Evolutionary conservation across 345 rosid genomes (phyloP).

Genomic region (Microthlaspi erraticum): DNA sequence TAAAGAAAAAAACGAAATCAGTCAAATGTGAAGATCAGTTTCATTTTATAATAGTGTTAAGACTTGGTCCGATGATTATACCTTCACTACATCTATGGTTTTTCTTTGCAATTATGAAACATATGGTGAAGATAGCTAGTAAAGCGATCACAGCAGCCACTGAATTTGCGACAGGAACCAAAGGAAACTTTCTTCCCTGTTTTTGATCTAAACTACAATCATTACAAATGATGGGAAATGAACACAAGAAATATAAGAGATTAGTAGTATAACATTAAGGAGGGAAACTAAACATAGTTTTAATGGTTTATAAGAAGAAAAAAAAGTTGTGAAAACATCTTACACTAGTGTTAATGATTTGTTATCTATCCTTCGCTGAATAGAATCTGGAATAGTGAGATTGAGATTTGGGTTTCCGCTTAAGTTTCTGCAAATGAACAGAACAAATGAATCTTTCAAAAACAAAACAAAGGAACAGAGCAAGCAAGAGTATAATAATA

Average conservation of each 20-base stretch:
- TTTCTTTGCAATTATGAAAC: constrained; percentile 15
- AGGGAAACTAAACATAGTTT: not conserved
- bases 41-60: not conserved
- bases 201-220: constrained; percentile 22
- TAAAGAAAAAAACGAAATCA: not conserved
- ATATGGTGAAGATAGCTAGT: constrained; percentile 13
- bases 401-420: constrained; percentile 41
- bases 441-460: not conserved
- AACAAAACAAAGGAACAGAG: not conserved
- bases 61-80: constrained; percentile 7
- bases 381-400: constrained; percentile 33
- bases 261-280: constrained; percentile 2
- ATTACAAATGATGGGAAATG: constrained; percentile 3
- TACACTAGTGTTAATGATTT: constrained; percentile 37
- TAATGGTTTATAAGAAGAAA: not conserved
- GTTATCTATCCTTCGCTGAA: not conserved
- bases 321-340: not conserved
- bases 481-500: not conserved
- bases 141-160: constrained; percentile 17
- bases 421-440: constrained; percentile 35
- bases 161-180: not conserved
- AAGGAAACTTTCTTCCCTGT: not conserved
- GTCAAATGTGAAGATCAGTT: not conserved
- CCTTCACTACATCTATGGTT: constrained; percentile 5
- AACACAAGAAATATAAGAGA: not conserved